Conservation (phyloP, 805 yeast species). For the Sugiyamaella floridensis region DNA sequence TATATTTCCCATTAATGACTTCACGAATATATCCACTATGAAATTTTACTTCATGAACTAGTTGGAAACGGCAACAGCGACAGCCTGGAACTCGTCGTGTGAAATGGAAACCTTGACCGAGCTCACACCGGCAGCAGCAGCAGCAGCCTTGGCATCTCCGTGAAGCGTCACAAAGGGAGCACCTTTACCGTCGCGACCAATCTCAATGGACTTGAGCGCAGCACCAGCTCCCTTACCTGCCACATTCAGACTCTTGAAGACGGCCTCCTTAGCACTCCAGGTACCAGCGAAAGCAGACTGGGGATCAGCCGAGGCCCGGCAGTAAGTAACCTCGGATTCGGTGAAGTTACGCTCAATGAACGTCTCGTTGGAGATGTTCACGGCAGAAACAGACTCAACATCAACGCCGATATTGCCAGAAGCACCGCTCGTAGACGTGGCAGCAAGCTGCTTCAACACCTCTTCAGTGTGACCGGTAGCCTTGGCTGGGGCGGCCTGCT, state of each 20-base stretch:
- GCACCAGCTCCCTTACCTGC: conserved; percentile 94
- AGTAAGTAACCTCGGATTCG: conserved; percentile 67
- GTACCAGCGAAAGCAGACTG: conserved; percentile 93
- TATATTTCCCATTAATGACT: conserved; percentile 66
- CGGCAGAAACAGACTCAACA: conserved; percentile 77
- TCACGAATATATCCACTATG: neutral
- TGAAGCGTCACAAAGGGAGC: conserved; percentile 74
- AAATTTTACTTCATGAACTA: conserved; percentile 5
- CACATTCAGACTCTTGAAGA: conserved; percentile 89
- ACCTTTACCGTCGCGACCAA: conserved; percentile 57
- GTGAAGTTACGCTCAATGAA: conserved; percentile 93
- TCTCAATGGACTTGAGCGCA: conserved; percentile 83
- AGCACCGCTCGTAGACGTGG: conserved; percentile 37
- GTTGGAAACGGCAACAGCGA: conserved; percentile 79
- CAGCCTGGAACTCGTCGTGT: conserved; percentile 95
- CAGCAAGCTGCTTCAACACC: conserved; percentile 51
- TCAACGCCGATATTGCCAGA: conserved; percentile 87
- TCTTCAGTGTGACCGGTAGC: conserved; percentile 55
- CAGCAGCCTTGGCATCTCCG: conserved; percentile 74
- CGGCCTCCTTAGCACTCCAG: conserved; percentile 99
- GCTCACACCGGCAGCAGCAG: conserved; percentile 60
- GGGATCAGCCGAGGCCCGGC: conserved; percentile 64
- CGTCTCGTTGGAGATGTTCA: conserved; percentile 83
- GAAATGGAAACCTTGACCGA: conserved; percentile 82
- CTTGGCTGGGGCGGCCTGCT: conserved; percentile 33